Conservation (phyloP, 768 basidiomycete species). For the Bullera alba region DNA sequence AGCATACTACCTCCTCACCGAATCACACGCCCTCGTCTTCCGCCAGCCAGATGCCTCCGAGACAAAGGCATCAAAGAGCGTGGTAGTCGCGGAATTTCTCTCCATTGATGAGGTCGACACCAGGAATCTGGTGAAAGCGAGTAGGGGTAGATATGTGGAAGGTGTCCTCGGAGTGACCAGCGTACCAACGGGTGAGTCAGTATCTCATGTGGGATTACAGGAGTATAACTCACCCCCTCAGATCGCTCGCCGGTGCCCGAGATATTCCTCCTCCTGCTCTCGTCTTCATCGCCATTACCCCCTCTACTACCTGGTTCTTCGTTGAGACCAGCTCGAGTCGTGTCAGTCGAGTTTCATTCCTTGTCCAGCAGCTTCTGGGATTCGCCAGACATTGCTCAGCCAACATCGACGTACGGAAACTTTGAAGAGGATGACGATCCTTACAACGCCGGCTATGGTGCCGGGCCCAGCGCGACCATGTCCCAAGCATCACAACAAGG, state of each 20-base stretch:
- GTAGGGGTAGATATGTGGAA: conserved; percentile 67
- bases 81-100: conserved; percentile 78
- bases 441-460: conserved; percentile 5
- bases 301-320: conserved; percentile 53
- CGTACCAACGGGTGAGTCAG: conserved; percentile 43
- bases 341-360: conserved; percentile 83
- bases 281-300: conserved; percentile 63
- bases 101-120: conserved; percentile 67
- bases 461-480: conserved; percentile 46
- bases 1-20: conserved; percentile 35
- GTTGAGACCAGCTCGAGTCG: conserved; percentile 63
- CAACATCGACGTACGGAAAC: conserved; percentile 1
- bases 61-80: conserved; percentile 22
- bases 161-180: conserved; percentile 60
- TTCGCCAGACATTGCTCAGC: conserved; percentile 47
- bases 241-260: conserved; percentile 38
- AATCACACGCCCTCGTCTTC: conserved; percentile 39
- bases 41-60: conserved; percentile 34
- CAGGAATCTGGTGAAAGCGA: conserved; percentile 57
- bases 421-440: conserved; percentile 22
- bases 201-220: not conserved
- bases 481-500: conserved; percentile 39
- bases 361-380: conserved; percentile 81
- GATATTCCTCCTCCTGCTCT: conserved; percentile 76
- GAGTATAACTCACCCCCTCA: conserved; percentile 2